These are phyloP conservation scores for Penicillium sp. DNA, from an alignment of 2,329 filamentous ascomycete species.

Conservation along the genomic window DNA sequence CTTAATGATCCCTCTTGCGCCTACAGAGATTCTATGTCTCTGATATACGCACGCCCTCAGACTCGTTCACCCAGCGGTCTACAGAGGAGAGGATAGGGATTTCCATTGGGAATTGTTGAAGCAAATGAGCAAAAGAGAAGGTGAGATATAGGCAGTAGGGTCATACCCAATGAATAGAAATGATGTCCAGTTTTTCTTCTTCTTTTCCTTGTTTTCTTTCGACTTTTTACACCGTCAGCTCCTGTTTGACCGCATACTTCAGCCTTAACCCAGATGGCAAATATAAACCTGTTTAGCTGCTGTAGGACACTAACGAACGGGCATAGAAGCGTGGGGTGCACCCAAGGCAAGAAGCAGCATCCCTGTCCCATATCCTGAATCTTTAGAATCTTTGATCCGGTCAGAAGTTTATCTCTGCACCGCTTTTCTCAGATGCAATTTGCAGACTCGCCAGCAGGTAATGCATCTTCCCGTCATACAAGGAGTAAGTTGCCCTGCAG, in stretches of 20 bases:
- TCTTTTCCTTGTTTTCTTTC: not conserved
- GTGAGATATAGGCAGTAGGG: not conserved
- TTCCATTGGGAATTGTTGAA: not conserved
- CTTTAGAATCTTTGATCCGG: constrained; percentile 14
- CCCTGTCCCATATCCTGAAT: not conserved
- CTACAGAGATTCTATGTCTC: not conserved
- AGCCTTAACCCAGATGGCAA: not conserved
- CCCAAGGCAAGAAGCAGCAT: not conserved
- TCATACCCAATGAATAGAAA: not conserved
- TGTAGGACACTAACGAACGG: not conserved
- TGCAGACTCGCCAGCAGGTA: constrained; percentile 25
- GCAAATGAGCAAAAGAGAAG: not conserved
- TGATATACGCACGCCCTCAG: constrained; percentile 3
- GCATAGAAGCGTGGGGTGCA: not conserved
- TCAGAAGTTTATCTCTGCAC: constrained; percentile 25
- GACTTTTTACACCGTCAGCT: not conserved
- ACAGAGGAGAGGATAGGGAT: not conserved
- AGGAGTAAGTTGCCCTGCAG: constrained; percentile 30
- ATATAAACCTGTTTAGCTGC: not conserved
- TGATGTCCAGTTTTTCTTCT: not conserved
- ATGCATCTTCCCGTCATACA: constrained; percentile 32
- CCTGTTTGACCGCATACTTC: not conserved
- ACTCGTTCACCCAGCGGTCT: constrained; percentile 19
- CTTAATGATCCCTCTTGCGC: not conserved
- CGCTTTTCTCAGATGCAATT: constrained; percentile 11